Conservation (phyloP, 768 basidiomycete genomes). For the Mycena latifolia region DNA sequence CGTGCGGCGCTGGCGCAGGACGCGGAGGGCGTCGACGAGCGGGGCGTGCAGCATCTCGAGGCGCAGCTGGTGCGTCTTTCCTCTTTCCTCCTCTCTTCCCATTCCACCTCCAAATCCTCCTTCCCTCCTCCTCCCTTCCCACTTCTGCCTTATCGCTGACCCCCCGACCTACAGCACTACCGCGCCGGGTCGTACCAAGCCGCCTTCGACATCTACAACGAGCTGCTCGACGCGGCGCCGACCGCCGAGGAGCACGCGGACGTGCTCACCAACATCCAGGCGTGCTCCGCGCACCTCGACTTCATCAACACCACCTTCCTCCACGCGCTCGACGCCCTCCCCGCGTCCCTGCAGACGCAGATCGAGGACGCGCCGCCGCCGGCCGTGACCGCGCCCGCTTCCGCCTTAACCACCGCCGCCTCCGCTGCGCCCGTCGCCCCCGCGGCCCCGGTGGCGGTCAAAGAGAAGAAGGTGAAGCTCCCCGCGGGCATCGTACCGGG, state of each 20-base stretch:
- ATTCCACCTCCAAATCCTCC: no score
- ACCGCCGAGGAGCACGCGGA: constrained; percentile 90
- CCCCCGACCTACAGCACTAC: constrained; percentile 74
- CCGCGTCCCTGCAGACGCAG: constrained; percentile 60
- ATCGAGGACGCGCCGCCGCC: constrained; percentile 78
- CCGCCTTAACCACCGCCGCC: no score
- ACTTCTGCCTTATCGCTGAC: constrained; percentile 9
- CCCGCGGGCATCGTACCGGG: constrained; percentile 84
- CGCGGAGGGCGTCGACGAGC: constrained; percentile 57
- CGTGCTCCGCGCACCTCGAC: constrained; percentile 85
- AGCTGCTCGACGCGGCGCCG: constrained; percentile 50
- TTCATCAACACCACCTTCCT: constrained; percentile 83
- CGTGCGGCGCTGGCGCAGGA: constrained; percentile 55
- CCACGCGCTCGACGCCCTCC: constrained; percentile 71
- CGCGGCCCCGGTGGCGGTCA: constrained; percentile 46
- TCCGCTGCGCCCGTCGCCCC: constrained; percentile 41
- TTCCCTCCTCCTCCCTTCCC: not conserved
- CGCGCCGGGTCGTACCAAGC: constrained; percentile 79
- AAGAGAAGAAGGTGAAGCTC: constrained; percentile 67
- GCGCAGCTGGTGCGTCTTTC: constrained; percentile 85
- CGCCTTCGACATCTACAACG: not conserved
- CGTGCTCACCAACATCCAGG: constrained; percentile 86
- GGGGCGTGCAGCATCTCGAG: constrained; percentile 83
- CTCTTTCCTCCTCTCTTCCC: not conserved
- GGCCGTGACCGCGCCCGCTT: constrained; percentile 51